Conservation (phyloP, 139 green algal genomes). For the Chlorella sp. region DNA sequence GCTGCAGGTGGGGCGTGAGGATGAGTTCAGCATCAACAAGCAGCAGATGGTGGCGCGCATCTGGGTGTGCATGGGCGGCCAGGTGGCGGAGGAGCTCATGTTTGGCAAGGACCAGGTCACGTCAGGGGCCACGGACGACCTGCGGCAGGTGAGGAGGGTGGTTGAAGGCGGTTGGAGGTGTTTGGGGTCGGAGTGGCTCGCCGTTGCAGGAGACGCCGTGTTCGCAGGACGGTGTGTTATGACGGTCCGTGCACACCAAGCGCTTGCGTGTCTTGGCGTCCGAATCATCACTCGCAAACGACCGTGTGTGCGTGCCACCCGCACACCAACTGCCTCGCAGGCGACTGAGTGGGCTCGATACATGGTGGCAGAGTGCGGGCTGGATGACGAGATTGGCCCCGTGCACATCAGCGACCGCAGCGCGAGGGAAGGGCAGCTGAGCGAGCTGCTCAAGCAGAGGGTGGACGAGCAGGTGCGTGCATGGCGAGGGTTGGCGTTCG, state of each 20-base stretch:
- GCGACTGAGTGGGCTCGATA: constrained; percentile 76
- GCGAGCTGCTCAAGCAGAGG: constrained; percentile 27
- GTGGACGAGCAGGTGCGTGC: constrained; percentile 32
- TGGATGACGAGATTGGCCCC: constrained; percentile 70
- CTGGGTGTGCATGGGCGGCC: constrained; percentile 93
- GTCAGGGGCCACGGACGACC: constrained; percentile 75
- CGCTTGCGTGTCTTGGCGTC: too few relatives aligned
- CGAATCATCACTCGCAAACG: not conserved
- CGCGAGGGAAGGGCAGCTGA: constrained; percentile 25
- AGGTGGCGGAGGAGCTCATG: constrained; percentile 96
- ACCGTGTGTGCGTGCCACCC: not conserved
- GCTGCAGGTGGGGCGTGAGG: constrained; percentile 50
- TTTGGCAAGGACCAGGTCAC: constrained; percentile 81
- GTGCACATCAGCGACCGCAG: constrained; percentile 44
- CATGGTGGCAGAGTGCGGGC: constrained; percentile 87
- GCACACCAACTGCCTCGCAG: constrained; percentile 38
- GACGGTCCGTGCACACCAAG: too few relatives aligned
- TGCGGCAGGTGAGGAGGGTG: constrained; percentile 59
- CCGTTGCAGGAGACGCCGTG: too few relatives aligned
- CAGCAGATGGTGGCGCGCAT: constrained; percentile 91
- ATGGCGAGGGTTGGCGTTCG: too few relatives aligned
- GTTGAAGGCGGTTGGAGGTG: too few relatives aligned
- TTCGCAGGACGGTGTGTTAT: too few relatives aligned
- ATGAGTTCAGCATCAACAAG: constrained; percentile 82
- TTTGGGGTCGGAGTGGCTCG: too few relatives aligned